A percentile compares a stretch with the other conserved stretches of the same genome.
Evolutionary conservation across 805 yeast species (phyloP).

Genomic region (Danielozyma ontarioensis): DNA sequence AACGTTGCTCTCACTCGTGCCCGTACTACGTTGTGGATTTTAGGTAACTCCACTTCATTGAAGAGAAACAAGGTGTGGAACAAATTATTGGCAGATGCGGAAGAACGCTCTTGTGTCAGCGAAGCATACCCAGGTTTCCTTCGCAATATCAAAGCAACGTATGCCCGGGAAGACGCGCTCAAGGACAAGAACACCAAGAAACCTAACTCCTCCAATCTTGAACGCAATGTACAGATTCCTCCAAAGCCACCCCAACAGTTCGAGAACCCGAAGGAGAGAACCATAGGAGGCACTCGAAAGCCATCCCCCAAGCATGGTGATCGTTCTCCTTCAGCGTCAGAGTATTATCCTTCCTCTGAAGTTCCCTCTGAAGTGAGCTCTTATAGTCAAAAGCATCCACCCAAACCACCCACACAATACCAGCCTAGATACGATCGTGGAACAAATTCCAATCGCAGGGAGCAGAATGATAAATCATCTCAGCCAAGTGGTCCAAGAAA

Average conservation of each 20-base stretch:
- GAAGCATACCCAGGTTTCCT: conserved; percentile 35
- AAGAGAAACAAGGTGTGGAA: conserved; percentile 67
- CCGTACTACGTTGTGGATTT: conserved; percentile 82
- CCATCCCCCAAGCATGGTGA: neutral
- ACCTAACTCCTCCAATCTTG: no score
- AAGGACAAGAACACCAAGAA: neutral
- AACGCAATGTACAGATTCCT: neutral
- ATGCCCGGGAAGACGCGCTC: neutral
- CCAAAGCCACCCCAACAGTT: conserved; percentile 4
- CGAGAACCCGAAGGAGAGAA: neutral
- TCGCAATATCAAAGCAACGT: conserved; percentile 6
- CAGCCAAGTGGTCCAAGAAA: neutral
- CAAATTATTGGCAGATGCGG: conserved; percentile 62
- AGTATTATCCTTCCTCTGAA: neutral
- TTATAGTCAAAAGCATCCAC: no score
- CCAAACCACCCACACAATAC: no score
- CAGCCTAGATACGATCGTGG: no score
- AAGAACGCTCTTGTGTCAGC: conserved; percentile 33
- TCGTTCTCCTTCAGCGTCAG: neutral
- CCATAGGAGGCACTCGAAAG: neutral
- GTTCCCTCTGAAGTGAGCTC: no score
- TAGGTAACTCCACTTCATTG: conserved; percentile 75
- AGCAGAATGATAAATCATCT: neutral
- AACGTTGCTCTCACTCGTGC: conserved; percentile 97
- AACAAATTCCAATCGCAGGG: neutral